phyloP scores from a whole-genome alignment of 495 filamentous ascomycete species.

The Aspergillus olivimuriae region DNA sequence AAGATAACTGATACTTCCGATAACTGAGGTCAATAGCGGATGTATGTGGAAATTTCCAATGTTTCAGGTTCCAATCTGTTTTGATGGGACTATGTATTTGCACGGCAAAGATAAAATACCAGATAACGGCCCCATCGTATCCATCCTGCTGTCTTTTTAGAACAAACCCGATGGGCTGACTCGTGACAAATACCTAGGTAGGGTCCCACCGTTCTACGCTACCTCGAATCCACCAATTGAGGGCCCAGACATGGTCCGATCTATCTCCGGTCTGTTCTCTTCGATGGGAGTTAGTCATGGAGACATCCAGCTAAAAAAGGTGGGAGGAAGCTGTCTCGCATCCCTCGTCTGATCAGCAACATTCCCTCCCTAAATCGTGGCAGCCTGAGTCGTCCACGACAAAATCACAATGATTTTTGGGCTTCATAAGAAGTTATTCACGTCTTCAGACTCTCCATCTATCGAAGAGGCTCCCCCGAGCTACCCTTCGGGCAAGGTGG shows the following conservation, averaged over 20 bases:
- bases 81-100: too few species aligned
- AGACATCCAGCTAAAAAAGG: neutral
- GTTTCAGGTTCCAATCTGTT: too few species aligned
- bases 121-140: too few species aligned
- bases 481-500: neutral
- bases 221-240: neutral
- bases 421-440: neutral
- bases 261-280: neutral
- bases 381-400: neutral
- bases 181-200: neutral
- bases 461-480: neutral
- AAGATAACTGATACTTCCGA: too few species aligned
- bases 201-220: neutral
- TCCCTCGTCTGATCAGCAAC: too few species aligned
- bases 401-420: constrained; percentile 5
- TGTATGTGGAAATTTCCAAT: too few species aligned
- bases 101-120: too few species aligned
- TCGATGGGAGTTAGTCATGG: neutral
- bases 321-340: neutral
- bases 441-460: constrained; percentile 1
- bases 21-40: too few species aligned
- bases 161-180: neutral
- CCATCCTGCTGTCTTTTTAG: neutral
- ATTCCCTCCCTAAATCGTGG: neutral
- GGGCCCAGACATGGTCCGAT: constrained; percentile 3